Evolutionary conservation across 495 filamentous ascomycete species (phyloP).

Genomic region (Acidomyces sp.): DNA sequence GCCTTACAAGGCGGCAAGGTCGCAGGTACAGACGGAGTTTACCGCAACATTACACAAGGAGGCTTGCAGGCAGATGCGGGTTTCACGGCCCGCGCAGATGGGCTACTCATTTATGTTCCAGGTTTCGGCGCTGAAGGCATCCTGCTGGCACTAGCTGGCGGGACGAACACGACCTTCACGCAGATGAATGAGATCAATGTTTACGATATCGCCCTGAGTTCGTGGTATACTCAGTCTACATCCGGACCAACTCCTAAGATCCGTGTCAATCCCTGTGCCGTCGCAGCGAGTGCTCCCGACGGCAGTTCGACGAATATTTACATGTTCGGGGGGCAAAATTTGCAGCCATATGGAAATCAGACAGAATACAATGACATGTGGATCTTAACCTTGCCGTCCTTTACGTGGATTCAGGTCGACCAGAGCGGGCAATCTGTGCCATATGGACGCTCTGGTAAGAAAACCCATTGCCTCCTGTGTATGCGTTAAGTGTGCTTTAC

Average conservation of each 20-base stretch:
- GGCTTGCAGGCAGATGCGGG: constrained; percentile 48
- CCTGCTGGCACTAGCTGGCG: constrained; percentile 56
- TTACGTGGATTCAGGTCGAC: constrained; percentile 60
- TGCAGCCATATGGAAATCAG: constrained; percentile 45
- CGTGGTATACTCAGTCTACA: constrained; percentile 67
- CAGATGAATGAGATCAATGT: constrained; percentile 61
- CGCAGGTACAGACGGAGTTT: constrained; percentile 43
- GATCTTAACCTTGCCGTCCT: constrained; percentile 60
- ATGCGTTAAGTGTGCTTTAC: no score
- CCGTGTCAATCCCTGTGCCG: constrained; percentile 62
- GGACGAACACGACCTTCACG: constrained; percentile 49
- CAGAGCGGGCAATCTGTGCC: constrained; percentile 39
- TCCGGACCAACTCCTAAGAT: constrained; percentile 47
- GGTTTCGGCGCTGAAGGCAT: constrained; percentile 58
- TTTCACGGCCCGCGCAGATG: constrained; percentile 60
- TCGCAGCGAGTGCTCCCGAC: constrained; percentile 55
- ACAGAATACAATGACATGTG: constrained; percentile 62
- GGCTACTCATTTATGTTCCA: constrained; percentile 55
- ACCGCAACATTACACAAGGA: constrained; percentile 57
- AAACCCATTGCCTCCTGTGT: no score
- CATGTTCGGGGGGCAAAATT: constrained; percentile 62
- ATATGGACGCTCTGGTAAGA: constrained; percentile 47
- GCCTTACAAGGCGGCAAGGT: constrained; percentile 35
- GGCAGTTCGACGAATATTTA: constrained; percentile 61
- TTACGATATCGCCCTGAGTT: constrained; percentile 60